A percentile compares a stretch with the other conserved stretches of the same genome.
These are phyloP conservation scores for Ceriops zippeliana DNA, from an alignment of 345 rosid genomes.

Conservation along the genomic window DNA sequence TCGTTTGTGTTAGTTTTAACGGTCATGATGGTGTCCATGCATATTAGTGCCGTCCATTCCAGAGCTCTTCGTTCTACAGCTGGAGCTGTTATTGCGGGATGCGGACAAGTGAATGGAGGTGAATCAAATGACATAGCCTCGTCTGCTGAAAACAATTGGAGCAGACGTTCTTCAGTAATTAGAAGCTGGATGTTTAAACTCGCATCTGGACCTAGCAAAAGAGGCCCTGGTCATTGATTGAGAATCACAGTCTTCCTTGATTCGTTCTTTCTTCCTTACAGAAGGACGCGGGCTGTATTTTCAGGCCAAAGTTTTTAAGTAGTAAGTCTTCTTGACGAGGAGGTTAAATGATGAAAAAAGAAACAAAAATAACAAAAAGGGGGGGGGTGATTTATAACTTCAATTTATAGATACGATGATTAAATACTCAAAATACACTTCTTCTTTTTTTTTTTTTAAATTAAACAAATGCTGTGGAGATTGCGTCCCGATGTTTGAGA, in stretches of 20 bases:
- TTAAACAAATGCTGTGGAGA: no score
- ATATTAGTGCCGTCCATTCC: conserved; percentile 37
- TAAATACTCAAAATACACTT: no score
- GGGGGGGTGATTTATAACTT: no score
- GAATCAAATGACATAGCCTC: conserved; percentile 12
- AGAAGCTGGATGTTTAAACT: conserved; percentile 46
- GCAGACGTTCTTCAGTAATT: conserved; percentile 13
- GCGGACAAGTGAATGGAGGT: conserved; percentile 19
- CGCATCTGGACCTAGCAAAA: conserved; percentile 80
- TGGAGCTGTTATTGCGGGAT: conserved; percentile 10
- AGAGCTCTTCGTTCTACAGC: conserved; percentile 40
- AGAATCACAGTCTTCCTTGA: background rate
- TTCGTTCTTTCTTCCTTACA: background rate
- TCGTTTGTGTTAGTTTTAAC: conserved; percentile 16
- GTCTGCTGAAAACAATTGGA: conserved; percentile 20
- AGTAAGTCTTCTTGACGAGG: no score
- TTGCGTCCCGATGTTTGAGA: no score
- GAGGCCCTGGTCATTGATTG: conserved; percentile 69
- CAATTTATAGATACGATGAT: no score
- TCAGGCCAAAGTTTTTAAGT: no score
- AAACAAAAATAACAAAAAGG: no score
- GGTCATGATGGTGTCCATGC: conserved; percentile 29
- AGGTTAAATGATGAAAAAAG: no score
- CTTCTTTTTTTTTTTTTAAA: no score
- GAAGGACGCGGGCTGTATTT: no score